These are phyloP conservation scores for Sclerospora graminicola DNA, from an alignment of 352 stramenopile genomes.

Conservation along the genomic window DNA sequence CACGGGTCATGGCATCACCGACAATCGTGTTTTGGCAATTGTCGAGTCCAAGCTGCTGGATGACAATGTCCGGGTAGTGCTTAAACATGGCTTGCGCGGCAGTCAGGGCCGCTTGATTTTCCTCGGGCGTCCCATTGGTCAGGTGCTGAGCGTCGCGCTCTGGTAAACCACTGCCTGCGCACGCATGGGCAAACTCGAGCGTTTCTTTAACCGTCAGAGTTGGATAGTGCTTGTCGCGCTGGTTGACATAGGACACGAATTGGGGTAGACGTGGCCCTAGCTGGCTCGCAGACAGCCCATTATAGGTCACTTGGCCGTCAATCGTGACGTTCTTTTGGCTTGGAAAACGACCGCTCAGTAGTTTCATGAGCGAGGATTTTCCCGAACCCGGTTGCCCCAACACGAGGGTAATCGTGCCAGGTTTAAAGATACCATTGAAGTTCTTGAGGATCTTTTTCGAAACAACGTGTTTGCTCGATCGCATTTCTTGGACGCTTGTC, in stretches of 20 bases:
- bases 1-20: conserved; percentile 48
- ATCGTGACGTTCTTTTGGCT: conserved; percentile 20
- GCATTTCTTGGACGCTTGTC: conserved; percentile 8
- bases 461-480: conserved; percentile 18
- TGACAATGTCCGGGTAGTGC: conserved; percentile 12
- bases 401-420: conserved; percentile 37
- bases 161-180: conserved; percentile 14
- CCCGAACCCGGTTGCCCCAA: conserved; percentile 35
- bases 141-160: conserved; percentile 11
- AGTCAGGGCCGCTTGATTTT: conserved; percentile 22
- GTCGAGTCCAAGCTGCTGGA: conserved; percentile 17
- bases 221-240: conserved; percentile 32
- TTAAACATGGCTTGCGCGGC: conserved; percentile 12
- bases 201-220: conserved; percentile 44
- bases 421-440: conserved; percentile 28
- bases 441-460: conserved; percentile 32
- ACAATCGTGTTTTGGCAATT: conserved; percentile 50
- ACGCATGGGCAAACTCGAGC: conserved; percentile 30
- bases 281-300: conserved; percentile 12
- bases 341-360: conserved; percentile 30
- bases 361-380: conserved; percentile 46
- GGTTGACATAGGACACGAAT: conserved; percentile 29
- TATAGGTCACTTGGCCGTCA: conserved; percentile 34
- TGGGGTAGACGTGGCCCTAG: conserved; percentile 14
- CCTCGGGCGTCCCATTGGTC: conserved; percentile 13